Conservation (phyloP, 495 filamentous ascomycete species). For the Neurospora sp. region DNA sequence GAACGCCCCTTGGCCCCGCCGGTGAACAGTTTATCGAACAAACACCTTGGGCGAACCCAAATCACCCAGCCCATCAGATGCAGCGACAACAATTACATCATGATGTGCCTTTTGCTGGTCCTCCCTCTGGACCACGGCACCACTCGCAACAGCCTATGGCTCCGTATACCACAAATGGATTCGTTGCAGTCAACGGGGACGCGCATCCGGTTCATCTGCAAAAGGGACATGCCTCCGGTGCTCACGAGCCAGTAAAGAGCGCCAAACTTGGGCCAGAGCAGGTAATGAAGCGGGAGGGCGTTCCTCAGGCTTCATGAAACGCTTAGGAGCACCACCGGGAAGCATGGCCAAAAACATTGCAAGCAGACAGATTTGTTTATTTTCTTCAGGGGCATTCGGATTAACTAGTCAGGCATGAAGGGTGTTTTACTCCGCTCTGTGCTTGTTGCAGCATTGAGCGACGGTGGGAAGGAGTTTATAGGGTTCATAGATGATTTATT, state of each 20-base stretch:
- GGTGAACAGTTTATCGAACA: slow-evolving; percentile 76
- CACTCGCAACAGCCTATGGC: slow-evolving; percentile 23
- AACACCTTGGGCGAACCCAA: slow-evolving; percentile 81
- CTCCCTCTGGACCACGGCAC: slow-evolving; percentile 20
- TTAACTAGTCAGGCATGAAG: background rate
- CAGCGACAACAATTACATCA: slow-evolving; percentile 30
- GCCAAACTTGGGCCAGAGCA: slow-evolving; percentile 11
- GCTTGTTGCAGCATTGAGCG: background rate
- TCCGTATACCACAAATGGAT: slow-evolving; percentile 16
- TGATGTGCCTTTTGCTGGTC: slow-evolving; percentile 17
- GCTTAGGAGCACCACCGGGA: background rate
- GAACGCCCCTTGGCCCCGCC: slow-evolving; percentile 44
- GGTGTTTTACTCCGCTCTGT: background rate
- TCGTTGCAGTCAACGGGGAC: slow-evolving; percentile 17
- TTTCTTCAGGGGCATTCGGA: background rate
- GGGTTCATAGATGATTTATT: background rate
- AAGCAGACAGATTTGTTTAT: background rate
- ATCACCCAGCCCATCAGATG: slow-evolving; percentile 61
- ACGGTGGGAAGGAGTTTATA: background rate
- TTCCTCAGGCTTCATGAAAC: slow-evolving; percentile 17
- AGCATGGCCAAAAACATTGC: background rate
- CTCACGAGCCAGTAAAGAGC: slow-evolving; percentile 13
- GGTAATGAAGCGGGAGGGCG: slow-evolving; percentile 15
- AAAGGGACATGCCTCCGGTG: slow-evolving; percentile 10
- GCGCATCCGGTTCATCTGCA: slow-evolving; percentile 10